A percentile compares a stretch with the other conserved stretches of the same genome.
Evolutionary conservation across 2,329 filamentous ascomycete genomes (phyloP).

Genomic region (Trematosphaeria pertusa): DNA sequence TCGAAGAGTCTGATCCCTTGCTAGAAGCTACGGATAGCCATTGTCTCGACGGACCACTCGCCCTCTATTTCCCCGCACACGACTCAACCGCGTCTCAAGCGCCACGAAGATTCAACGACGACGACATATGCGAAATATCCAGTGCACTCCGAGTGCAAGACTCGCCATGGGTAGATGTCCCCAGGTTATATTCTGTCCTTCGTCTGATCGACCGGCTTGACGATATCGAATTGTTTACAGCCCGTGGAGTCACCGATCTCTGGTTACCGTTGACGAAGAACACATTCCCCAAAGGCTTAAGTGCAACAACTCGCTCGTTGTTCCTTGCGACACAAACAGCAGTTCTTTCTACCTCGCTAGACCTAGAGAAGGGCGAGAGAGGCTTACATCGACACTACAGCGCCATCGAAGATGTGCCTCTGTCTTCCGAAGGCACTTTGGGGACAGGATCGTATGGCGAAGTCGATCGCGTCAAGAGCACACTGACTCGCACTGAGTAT

Average conservation of each 20-base stretch:
- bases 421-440: slow-evolving; percentile 23
- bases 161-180: background rate
- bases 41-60: no score
- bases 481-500: slow-evolving; percentile 26
- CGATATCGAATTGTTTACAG: background rate
- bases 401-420: slow-evolving; percentile 21
- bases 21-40: no score
- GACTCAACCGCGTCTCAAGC: no score
- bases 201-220: background rate
- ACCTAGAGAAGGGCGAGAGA: slow-evolving; percentile 31
- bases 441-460: slow-evolving; percentile 27
- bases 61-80: no score
- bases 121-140: background rate
- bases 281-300: background rate
- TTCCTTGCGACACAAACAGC: background rate
- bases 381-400: slow-evolving; percentile 30
- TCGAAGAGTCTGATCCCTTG: no score
- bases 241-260: background rate
- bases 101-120: background rate
- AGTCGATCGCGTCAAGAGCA: slow-evolving; percentile 31
- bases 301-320: background rate
- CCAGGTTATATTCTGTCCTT: background rate
- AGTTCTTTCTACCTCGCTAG: slow-evolving; percentile 10
- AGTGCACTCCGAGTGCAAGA: background rate
- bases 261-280: background rate